Base-by-base conservation (phyloP, 768 basidiomycete species). In the Postia placenta region DNA sequence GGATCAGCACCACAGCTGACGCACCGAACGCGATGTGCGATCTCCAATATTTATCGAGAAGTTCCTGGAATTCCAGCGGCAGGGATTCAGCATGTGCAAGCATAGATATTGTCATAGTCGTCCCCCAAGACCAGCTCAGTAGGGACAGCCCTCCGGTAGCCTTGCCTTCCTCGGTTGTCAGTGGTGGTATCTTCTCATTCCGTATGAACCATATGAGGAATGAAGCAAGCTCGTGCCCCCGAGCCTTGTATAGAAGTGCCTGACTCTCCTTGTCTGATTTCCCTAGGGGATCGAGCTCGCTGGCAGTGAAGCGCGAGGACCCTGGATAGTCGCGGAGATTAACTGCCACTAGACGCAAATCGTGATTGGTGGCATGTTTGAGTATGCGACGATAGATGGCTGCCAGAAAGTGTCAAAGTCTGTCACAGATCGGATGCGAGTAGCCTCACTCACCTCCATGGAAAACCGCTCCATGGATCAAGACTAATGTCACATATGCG, bases 51-150 rank as follows among this genome's bases (percentile, higher is more conserved):
- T 15, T 15, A 9, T 24, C 49, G 12, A 50, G 43, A 2, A 50
- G 19, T 4, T 23, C 26, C 14, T 23, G 35, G 6, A 28, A 25
- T 5, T 24, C 14, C 35, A 14, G 22, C 15, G 49, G 43, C 4
- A 50, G 35, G 6, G 30, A 12, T 3, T 36, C 33, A 3, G 43
- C 49, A 25, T 56, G 27, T 17, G 54, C 45, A 15, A 58, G 47
- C 1, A 53, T 35, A 24, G 69, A 56, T 6, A 61, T 27, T 14
- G 63, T 52, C n/a, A 54, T 58, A 1, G 52, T 40, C 5, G 55
- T 56, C 0, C 68, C 71, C 11, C 67, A 25, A 5, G 69, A 71
- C 72, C 71, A 72, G 1, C 69, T 69, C 0, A 67, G 46, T 4
- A 54, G 2, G 2, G 49, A 26, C 4, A 54, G 15, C 3, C 53